phyloP scores from a whole-genome alignment of 192 early-diverging fungal genomes.

The Coemansia sp. region DNA sequence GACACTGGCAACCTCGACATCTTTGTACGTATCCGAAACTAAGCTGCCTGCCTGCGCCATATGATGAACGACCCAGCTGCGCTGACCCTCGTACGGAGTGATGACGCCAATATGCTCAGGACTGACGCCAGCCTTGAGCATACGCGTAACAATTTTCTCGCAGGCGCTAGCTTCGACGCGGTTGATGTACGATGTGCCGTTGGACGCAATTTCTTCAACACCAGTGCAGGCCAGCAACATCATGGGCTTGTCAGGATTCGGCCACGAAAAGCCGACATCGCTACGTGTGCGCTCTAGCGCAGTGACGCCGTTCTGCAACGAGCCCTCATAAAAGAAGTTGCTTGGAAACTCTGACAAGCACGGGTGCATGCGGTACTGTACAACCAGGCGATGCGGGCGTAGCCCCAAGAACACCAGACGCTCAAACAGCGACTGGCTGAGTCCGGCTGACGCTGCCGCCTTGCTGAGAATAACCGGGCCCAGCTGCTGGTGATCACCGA shows the following conservation, averaged over 20 bases:
- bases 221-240: conserved; percentile 93
- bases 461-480: conserved; percentile 98
- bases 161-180: conserved; percentile 94
- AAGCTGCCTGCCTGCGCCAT: conserved; percentile 93
- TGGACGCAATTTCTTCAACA: conserved; percentile 94
- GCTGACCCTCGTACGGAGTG: conserved; percentile 98
- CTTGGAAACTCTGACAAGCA: conserved; percentile 98
- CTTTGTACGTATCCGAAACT: conserved; percentile 94
- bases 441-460: conserved; percentile 89
- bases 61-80: conserved; percentile 91
- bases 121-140: conserved; percentile 81
- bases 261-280: conserved; percentile 96
- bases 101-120: conserved; percentile 96
- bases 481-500: conserved; percentile 98
- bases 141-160: conserved; percentile 94
- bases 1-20: conserved; percentile 97
- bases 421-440: conserved; percentile 96
- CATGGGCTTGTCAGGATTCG: conserved; percentile 88
- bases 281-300: conserved; percentile 84
- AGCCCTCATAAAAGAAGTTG: conserved; percentile 99
- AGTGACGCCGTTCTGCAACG: conserved; percentile 95
- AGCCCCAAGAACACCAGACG: conserved; percentile 88
- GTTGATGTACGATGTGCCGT: conserved; percentile 97
- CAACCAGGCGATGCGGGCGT: conserved; percentile 91
- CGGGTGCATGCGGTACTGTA: conserved; percentile 99